Conservation (phyloP, 148 eudicot genomes). For the Rheum nobile region DNA sequence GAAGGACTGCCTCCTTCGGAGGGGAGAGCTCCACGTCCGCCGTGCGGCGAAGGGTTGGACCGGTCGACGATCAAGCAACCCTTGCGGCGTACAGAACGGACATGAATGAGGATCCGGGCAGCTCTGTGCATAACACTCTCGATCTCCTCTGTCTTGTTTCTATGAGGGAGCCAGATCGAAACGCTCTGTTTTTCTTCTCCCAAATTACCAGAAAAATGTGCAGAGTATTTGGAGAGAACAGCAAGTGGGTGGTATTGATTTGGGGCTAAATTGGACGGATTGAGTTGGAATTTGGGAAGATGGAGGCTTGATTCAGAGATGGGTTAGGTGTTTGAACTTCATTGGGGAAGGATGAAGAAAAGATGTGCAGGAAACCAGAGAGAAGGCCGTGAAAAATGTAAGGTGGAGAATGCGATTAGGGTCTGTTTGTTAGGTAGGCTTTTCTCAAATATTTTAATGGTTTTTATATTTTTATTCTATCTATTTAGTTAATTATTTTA, state of each 20-base stretch:
- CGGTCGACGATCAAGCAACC: constrained; percentile 32
- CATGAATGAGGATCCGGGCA: constrained; percentile 25
- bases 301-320: neutral
- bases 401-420: no score
- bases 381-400: no score
- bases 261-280: neutral
- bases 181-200: no score
- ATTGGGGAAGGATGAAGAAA: neutral
- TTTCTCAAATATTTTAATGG: no score
- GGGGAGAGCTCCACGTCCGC: constrained; percentile 86
- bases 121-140: constrained; percentile 15
- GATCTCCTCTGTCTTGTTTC: neutral
- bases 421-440: no score
- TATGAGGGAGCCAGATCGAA: neutral
- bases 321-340: neutral
- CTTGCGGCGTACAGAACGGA: constrained; percentile 29
- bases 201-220: no score
- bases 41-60: constrained; percentile 13
- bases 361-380: no score
- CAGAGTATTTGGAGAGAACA: neutral
- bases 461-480: no score
- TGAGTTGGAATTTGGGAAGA: neutral
- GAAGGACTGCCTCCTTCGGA: constrained; percentile 95
- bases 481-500: no score
- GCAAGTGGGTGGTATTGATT: neutral